Conservation (phyloP, 495 filamentous ascomycete species). For the Talaromyces trachyspermus region DNA sequence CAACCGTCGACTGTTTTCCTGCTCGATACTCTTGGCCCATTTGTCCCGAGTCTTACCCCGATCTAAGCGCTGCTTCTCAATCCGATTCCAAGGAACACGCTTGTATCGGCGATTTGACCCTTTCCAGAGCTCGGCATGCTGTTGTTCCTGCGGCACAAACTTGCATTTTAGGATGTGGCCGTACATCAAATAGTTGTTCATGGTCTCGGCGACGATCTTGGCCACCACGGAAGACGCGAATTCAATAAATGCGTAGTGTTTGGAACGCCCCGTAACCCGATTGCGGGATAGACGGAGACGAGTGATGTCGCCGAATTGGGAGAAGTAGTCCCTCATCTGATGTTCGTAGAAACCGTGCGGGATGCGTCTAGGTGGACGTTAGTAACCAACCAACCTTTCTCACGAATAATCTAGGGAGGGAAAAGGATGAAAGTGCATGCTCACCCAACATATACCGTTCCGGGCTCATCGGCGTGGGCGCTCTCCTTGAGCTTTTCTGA, state of each 20-base stretch:
- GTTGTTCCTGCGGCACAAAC: slow-evolving; percentile 62
- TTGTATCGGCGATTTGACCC: slow-evolving; percentile 87
- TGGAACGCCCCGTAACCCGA: slow-evolving; percentile 75
- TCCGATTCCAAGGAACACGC: slow-evolving; percentile 72
- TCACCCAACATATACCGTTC: slow-evolving; percentile 77
- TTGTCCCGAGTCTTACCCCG: slow-evolving; percentile 59
- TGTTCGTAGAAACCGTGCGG: slow-evolving; percentile 96
- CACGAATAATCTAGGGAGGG: not conserved
- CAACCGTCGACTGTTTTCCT: slow-evolving; percentile 60
- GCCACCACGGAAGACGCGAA: slow-evolving; percentile 73
- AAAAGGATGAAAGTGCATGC: slow-evolving; percentile 9
- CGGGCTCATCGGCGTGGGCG: slow-evolving; percentile 46
- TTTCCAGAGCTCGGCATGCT: slow-evolving; percentile 76
- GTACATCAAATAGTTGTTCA: slow-evolving; percentile 97
- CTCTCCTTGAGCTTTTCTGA: slow-evolving; percentile 40
- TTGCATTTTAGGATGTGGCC: slow-evolving; percentile 86
- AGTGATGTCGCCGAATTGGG: slow-evolving; percentile 84
- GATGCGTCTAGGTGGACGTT: slow-evolving; percentile 51
- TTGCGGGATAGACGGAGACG: slow-evolving; percentile 84
- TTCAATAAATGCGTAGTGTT: slow-evolving; percentile 91
- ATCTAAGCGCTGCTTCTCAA: slow-evolving; percentile 67
- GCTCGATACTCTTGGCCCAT: slow-evolving; percentile 66
- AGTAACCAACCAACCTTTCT: slow-evolving; percentile 8
- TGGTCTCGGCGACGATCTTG: slow-evolving; percentile 82
- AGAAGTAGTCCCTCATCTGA: slow-evolving; percentile 89